Evolutionary conservation across 1,284 basidiomycete genomes (phyloP).

Genomic region (Malassezia nana): DNA sequence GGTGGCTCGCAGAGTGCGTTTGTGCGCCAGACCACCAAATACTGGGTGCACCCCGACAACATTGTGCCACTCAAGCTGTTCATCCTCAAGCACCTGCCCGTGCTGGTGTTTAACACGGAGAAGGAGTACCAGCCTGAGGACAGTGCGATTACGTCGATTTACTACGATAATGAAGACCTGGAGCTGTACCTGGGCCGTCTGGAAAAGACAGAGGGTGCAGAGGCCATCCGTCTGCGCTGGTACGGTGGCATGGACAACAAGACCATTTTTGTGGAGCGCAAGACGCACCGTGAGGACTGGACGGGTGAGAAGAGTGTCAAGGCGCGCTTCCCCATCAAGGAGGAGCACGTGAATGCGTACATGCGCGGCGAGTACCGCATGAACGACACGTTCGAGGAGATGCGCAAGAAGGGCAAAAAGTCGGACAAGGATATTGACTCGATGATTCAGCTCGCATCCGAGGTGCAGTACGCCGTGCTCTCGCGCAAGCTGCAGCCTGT

Average conservation of each 20-base stretch:
- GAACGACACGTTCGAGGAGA: slow-evolving; percentile 82
- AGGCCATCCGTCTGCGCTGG: slow-evolving; percentile 91
- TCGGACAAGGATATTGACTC: slow-evolving; percentile 79
- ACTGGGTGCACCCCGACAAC: slow-evolving; percentile 73
- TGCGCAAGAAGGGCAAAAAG: slow-evolving; percentile 88
- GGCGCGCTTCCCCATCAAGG: slow-evolving; percentile 92
- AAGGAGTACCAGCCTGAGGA: slow-evolving; percentile 87
- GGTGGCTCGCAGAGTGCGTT: slow-evolving; percentile 94
- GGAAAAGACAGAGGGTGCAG: slow-evolving; percentile 96
- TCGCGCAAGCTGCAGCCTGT: slow-evolving; percentile 71
- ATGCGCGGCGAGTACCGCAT: slow-evolving; percentile 80
- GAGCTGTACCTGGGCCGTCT: slow-evolving; percentile 95
- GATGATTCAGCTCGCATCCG: slow-evolving; percentile 91
- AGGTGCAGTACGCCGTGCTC: slow-evolving; percentile 84
- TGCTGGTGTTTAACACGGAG: slow-evolving; percentile 78
- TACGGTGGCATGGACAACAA: slow-evolving; percentile 73
- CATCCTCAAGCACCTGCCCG: slow-evolving; percentile 69
- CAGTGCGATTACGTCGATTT: slow-evolving; percentile 72
- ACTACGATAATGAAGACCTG: slow-evolving; percentile 88
- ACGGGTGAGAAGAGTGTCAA: slow-evolving; percentile 99
- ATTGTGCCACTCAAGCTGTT: slow-evolving; percentile 91
- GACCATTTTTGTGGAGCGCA: slow-evolving; percentile 93
- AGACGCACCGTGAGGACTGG: slow-evolving; percentile 98
- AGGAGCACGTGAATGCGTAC: slow-evolving; percentile 86
- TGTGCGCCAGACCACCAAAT: slow-evolving; percentile 93